Conservation (phyloP, 2,329 filamentous ascomycete species). For the Exophiala xenobiotica region DNA sequence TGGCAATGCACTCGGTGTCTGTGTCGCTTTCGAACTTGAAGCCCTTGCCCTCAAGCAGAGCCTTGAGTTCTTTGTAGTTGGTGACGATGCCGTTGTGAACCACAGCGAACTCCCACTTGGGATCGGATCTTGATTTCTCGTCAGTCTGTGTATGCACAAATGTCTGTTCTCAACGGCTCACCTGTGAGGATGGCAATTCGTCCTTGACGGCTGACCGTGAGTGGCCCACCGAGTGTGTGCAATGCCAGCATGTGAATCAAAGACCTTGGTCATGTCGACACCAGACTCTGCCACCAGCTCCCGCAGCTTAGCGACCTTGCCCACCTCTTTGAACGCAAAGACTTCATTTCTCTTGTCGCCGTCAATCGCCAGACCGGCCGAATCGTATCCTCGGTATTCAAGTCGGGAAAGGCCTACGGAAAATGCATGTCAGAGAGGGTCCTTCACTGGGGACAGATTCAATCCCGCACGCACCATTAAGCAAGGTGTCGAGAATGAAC, state of each 20-base stretch:
- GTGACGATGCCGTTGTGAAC: slow-evolving; percentile 99
- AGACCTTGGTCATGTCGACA: slow-evolving; percentile 85
- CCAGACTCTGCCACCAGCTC: slow-evolving; percentile 82
- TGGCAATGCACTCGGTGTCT: slow-evolving; percentile 98
- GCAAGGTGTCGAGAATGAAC: slow-evolving; percentile 91
- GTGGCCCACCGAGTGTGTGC: slow-evolving; percentile 99
- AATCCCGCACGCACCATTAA: slow-evolving; percentile 71
- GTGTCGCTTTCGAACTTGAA: slow-evolving; percentile 99
- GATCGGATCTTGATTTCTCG: slow-evolving; percentile 70
- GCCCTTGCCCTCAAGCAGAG: slow-evolving; percentile 86
- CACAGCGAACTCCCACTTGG: slow-evolving; percentile 91
- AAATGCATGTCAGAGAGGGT: not conserved
- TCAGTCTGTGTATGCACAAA: slow-evolving; percentile 3
- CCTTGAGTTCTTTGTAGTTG: slow-evolving; percentile 99
- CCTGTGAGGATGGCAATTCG: slow-evolving; percentile 99
- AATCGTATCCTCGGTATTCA: slow-evolving; percentile 98
- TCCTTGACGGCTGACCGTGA: slow-evolving; percentile 86
- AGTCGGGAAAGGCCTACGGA: slow-evolving; percentile 80
- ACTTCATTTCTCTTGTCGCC: slow-evolving; percentile 99
- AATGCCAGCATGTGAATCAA: slow-evolving; percentile 97
- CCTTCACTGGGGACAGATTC: not conserved
- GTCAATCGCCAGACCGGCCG: slow-evolving; percentile 90
- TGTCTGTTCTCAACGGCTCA: slow-evolving; percentile 46
- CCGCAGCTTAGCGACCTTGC: slow-evolving; percentile 97
- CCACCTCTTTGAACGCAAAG: slow-evolving; percentile 96